These are phyloP conservation scores for Leccinum fuscescens DNA, from an alignment of 1,284 basidiomycete genomes.

Conservation along the genomic window DNA sequence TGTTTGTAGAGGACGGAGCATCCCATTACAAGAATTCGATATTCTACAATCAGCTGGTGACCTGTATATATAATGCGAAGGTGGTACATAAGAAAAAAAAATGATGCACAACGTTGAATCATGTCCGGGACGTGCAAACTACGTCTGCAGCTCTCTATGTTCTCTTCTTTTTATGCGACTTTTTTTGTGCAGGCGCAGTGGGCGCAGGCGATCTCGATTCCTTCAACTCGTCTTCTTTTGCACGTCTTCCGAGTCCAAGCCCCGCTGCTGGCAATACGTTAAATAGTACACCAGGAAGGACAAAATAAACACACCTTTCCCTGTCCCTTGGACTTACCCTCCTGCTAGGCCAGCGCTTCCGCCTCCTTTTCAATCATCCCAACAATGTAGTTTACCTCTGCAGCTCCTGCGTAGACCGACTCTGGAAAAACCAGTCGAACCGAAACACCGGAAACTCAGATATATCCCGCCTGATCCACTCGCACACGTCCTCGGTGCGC, in stretches of 20 bases:
- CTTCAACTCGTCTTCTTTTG: constrained; percentile 56
- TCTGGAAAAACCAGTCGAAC: constrained; percentile 99
- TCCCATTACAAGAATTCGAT: too few species aligned
- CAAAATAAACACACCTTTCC: constrained; percentile 53
- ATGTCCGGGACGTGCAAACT: neutral
- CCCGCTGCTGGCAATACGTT: constrained; percentile 52
- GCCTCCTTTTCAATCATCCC: constrained; percentile 93
- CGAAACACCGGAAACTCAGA: constrained; percentile 95
- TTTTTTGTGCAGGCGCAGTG: constrained; percentile 42
- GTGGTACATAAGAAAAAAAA: too few species aligned
- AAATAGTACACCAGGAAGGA: neutral
- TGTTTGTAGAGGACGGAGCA: too few species aligned
- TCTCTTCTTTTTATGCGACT: constrained; percentile 55
- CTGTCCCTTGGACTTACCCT: constrained; percentile 58
- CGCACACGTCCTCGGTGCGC: constrained; percentile 89
- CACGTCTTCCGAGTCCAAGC: constrained; percentile 52
- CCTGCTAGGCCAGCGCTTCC: constrained; percentile 62
- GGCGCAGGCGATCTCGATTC: constrained; percentile 60
- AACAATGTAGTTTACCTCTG: constrained; percentile 88
- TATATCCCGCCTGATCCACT: constrained; percentile 95
- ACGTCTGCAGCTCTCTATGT: constrained; percentile 28
- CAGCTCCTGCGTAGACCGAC: constrained; percentile 88
- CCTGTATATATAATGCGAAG: too few species aligned
- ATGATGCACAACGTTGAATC: too few species aligned
- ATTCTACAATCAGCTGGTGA: too few species aligned